Evolutionary conservation across 106 monocot genomes (phyloP), one percentile per base, ranked within the genome.

Genomic region (Dioscorea alata): DNA sequence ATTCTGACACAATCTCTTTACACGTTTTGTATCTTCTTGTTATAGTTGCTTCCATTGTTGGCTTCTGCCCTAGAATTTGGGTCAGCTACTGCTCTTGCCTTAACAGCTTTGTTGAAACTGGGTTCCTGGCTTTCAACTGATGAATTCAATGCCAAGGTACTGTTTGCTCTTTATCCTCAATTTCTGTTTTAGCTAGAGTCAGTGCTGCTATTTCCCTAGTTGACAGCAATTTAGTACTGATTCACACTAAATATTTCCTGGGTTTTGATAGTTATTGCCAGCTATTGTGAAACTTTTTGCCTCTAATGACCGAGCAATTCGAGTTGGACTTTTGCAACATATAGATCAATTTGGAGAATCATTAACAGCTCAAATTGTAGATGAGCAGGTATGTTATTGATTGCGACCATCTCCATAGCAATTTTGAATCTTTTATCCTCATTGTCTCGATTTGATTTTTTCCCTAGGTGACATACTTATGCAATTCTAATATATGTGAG

Each of bases 321-420:
- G 96, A 69, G 91, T 96, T 74, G 71, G 86, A 32, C 96, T 96
- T 78, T 79, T 96, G 62, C 96, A 96, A 65, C 96, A 96, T 33
- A 76, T 96, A 76, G 96, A 96, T 74, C 96, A 92, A 74, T 96
- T 89, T 91, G 96, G 96, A 28, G 96, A 92, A 66, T 86, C 91
- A 72, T 81, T 96, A 69, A 78, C 88, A 23, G 51, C 88, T 69
- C 91, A 96, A 71, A 75, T 89, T 91, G 96, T 96, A 75, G 91
- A 92, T 76, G 92, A 92, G 61, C 92, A 92, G 77, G 92, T 92
- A 71, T 66, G 87, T 48, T 13, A 57, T 65, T 24, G 48, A 13
- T 48, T 16, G 54, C 28, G 49, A 23, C 22, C 19, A 54, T 16
- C 34, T 56, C 0, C 22, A 54, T 54, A 16, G 19, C 7, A 54